Base-by-base conservation (phyloP, 495 filamentous ascomycete species). In the Aspergillus leporis region DNA sequence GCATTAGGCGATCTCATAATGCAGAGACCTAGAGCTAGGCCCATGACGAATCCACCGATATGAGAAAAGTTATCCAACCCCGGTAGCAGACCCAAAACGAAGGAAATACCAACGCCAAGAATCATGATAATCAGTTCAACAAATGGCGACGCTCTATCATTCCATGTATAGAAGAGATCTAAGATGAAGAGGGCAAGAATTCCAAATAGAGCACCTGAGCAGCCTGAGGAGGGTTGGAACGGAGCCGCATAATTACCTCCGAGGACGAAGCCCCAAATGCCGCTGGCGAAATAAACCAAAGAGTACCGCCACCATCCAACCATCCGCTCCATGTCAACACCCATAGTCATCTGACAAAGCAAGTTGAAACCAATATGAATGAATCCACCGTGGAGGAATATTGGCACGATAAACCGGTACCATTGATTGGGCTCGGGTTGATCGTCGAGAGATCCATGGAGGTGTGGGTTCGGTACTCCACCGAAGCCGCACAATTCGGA, bases 31-130 rank as follows among this genome's bases (percentile, higher is more conserved):
- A 97, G 82, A 5, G 87, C 88, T 16, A 98, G 74, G 0, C 94
- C 94, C 87, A 96, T 94, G 51, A 96, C 74, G 68, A 98, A 97
- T 9, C 94, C 94, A 34, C 94, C 94, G 59, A 98, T 96, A 66
- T 98, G 94, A 23, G 90, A 87, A 75, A 98, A 98, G 73, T 98
- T 98, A 77, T 98, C 94, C 45, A 98, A 74, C 8, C 92, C 93
- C 0, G 94, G 94, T 0, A 98, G 83, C 19, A 98, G 83, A 34
- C 94, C 94, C 13, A 98, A 83, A 4, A 93, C 91, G 65, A 98
- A 97, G 1, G 92, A 92, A 56, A 98, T 89, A 56, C 83, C 78
- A 43, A 98, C 84, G 65, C 95, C 91, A 54, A 97, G 70, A 38
- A 91, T 59, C 74, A 98, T 89, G 73, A 92, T 93, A 38, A 89